Conservation (phyloP, 2,329 filamentous ascomycete genomes). For the Madurella fahalii region DNA sequence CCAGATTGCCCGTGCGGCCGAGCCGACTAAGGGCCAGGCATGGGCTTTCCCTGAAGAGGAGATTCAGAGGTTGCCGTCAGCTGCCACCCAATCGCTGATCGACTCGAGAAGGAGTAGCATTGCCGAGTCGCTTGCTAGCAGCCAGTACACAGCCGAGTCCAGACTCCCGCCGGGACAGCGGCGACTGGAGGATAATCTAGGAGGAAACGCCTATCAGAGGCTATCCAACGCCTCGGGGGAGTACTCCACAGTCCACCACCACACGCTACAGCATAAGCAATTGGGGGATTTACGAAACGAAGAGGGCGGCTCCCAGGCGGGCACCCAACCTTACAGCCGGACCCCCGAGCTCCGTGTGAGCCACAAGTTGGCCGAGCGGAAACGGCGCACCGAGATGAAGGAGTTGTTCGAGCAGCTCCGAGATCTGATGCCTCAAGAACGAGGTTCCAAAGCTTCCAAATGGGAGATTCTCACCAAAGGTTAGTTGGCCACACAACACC, state of each 20-base stretch:
- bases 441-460: constrained; percentile 80
- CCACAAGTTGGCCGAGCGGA: constrained; percentile 80
- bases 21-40: constrained; percentile 76
- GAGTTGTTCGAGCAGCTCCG: constrained; percentile 77
- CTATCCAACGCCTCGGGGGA: constrained; percentile 50
- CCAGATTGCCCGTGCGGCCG: constrained; percentile 65
- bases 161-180: constrained; percentile 68
- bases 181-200: constrained; percentile 59
- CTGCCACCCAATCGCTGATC: constrained; percentile 47
- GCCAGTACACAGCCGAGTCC: constrained; percentile 72
- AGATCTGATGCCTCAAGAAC: constrained; percentile 72
- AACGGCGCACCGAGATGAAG: constrained; percentile 84
- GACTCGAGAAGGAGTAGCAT: constrained; percentile 72
- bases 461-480: constrained; percentile 87
- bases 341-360: constrained; percentile 79
- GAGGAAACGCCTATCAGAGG: constrained; percentile 43
- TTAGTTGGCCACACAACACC: constrained; percentile 41
- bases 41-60: constrained; percentile 80
- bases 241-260: constrained; percentile 63
- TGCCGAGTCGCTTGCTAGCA: constrained; percentile 73
- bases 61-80: constrained; percentile 49
- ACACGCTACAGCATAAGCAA: constrained; percentile 70
- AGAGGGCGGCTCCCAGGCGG: constrained; percentile 48
- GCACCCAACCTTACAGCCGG: constrained; percentile 72
- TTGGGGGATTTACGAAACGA: constrained; percentile 62